Conservation (phyloP, 2,329 filamentous ascomycete species). For the Orbilia brochopaga region DNA sequence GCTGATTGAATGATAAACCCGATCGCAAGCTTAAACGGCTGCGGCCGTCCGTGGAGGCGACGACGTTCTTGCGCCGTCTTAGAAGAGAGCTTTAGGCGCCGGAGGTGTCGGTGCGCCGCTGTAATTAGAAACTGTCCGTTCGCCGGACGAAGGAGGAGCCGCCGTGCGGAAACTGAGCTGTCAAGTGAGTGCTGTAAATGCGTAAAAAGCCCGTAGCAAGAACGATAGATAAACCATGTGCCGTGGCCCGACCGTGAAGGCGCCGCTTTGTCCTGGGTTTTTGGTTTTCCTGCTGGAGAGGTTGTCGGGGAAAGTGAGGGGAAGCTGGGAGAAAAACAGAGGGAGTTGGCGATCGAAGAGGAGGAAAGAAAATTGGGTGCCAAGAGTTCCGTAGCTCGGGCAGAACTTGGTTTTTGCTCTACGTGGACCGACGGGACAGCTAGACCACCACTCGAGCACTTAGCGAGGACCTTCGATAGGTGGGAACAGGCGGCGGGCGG, state of each 20-base stretch:
- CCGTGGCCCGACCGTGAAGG: constrained; percentile 26
- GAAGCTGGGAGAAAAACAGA: constrained; percentile 51
- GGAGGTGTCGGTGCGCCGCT: constrained; percentile 51
- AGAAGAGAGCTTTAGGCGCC: constrained; percentile 49
- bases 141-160: constrained; percentile 41
- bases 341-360: constrained; percentile 51
- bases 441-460: constrained; percentile 49
- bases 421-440: constrained; percentile 51
- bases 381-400: constrained; percentile 49
- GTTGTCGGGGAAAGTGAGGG: constrained; percentile 49
- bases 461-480: constrained; percentile 50
- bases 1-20: constrained; percentile 48
- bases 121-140: constrained; percentile 43
- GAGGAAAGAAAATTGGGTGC: constrained; percentile 51
- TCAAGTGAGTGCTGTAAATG: constrained; percentile 28
- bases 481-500: constrained; percentile 48
- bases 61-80: constrained; percentile 31
- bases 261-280: constrained; percentile 39
- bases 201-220: constrained; percentile 15
- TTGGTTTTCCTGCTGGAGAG: constrained; percentile 41
- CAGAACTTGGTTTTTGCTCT: constrained; percentile 42
- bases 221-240: constrained; percentile 36
- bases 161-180: constrained; percentile 35
- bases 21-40: constrained; percentile 41
- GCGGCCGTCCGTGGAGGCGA: constrained; percentile 35